These are phyloP conservation scores for Calocybe gambosa DNA, from an alignment of 1,284 basidiomycete species.

Conservation along the genomic window DNA sequence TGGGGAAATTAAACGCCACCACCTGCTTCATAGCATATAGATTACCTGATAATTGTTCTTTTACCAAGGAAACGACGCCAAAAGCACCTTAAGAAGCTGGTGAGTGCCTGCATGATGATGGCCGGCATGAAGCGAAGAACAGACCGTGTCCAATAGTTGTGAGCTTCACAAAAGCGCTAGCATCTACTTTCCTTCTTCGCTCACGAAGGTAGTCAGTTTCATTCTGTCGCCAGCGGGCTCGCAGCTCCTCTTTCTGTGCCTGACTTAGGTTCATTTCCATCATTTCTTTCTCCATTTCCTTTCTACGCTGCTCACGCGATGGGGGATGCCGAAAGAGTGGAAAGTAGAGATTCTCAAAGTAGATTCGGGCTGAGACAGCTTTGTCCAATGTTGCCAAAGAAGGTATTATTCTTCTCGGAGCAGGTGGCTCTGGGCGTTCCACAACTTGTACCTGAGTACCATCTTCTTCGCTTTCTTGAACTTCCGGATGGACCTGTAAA, in stretches of 20 bases:
- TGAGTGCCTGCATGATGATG: constrained; percentile 14
- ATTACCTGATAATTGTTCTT: constrained; percentile 72
- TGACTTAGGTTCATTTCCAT: constrained; percentile 65
- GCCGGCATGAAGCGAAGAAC: constrained; percentile 22
- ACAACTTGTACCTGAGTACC: constrained; percentile 23
- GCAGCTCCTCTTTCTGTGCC: constrained; percentile 63
- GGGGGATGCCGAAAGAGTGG: constrained; percentile 80
- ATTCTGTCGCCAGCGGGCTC: constrained; percentile 77
- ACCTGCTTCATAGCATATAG: constrained; percentile 98
- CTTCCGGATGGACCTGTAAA: constrained; percentile 56
- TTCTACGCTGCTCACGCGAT: constrained; percentile 77
- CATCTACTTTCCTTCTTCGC: constrained; percentile 74
- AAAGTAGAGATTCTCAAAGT: constrained; percentile 96
- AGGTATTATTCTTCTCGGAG: constrained; percentile 61
- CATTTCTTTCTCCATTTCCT: constrained; percentile 88
- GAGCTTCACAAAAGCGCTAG: constrained; percentile 81
- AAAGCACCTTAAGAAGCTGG: constrained; percentile 68
- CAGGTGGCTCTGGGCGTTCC: constrained; percentile 27
- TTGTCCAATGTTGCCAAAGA: constrained; percentile 90
- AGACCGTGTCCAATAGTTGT: constrained; percentile 94
- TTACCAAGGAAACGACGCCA: constrained; percentile 91
- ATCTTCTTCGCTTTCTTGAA: constrained; percentile 52
- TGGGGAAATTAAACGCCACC: constrained; percentile 20
- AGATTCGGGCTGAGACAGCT: constrained; percentile 88
- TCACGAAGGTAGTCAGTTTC: constrained; percentile 89